Conservation (phyloP, 768 basidiomycete species). For the Leucocoprinus sp. region DNA sequence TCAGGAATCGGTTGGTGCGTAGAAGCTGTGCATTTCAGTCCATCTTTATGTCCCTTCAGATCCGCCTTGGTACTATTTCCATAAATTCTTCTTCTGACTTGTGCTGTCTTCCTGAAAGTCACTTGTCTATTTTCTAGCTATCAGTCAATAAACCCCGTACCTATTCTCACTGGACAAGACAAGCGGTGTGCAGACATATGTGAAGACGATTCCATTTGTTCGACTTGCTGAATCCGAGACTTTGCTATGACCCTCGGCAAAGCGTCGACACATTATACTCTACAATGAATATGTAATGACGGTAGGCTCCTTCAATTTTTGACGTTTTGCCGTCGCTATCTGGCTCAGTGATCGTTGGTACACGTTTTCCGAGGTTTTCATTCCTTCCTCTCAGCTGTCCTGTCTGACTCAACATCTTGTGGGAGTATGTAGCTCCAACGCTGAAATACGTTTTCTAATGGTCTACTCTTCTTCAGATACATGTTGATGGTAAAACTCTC, state of each 20-base stretch:
- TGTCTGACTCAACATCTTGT: slow-evolving; percentile 28
- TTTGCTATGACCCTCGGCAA: slow-evolving; percentile 36
- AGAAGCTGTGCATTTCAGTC: slow-evolving; percentile 5
- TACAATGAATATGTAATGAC: slow-evolving; percentile 55
- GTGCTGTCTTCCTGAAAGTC: slow-evolving; percentile 24
- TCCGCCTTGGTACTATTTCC: no score
- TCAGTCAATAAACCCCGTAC: slow-evolving; percentile 38
- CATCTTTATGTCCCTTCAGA: not conserved
- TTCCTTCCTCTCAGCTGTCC: slow-evolving; percentile 38
- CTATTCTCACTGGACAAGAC: slow-evolving; percentile 32
- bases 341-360: slow-evolving; percentile 43
- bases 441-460: not conserved
- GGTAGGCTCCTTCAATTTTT: slow-evolving; percentile 27
- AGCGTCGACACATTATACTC: slow-evolving; percentile 37
- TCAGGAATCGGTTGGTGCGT: slow-evolving; percentile 13
- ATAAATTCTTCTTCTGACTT: slow-evolving; percentile 3
- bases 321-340: not conserved
- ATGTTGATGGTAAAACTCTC: slow-evolving; percentile 62
- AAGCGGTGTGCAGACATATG: slow-evolving; percentile 26
- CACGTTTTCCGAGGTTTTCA: slow-evolving; percentile 33
- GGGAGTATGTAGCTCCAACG: slow-evolving; percentile 40
- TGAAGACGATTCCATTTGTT: slow-evolving; percentile 31
- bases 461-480: slow-evolving; percentile 38
- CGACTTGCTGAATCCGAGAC: slow-evolving; percentile 38
- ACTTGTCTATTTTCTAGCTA: slow-evolving; percentile 28